Evolutionary conservation across 768 basidiomycete species (phyloP), one percentile per base, ranked within the genome.

Genomic region (Trametopsis cervina): DNA sequence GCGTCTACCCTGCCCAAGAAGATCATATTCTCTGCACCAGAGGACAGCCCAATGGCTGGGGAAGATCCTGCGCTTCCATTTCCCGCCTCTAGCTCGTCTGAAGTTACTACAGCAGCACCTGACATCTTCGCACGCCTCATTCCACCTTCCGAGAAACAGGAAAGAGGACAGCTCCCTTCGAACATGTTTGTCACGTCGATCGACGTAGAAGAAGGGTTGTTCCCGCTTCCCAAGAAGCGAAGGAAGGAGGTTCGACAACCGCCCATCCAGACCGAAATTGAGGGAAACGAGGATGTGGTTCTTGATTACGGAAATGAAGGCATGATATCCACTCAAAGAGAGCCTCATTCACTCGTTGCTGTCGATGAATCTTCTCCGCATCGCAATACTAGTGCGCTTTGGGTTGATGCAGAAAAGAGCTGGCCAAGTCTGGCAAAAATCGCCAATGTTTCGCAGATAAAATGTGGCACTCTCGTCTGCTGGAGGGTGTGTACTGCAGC

Each of bases 171-270:
- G 40, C 55, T 88, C 6, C 85, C 85, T 0, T 56, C 67, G 3
- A 80, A 83, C 44, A 59, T 88, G 56, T 78, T 88, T 51, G 81
- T 88, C 26, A 86, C 85, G 2, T 81, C 78, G 53, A 69, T 87
- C 2, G 82, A 88, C 51, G 81, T 87, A 21, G 83, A 85, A 55
- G 74, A 69, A 21, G 74, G 69, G 1, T 50, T 71, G 57, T 69
- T 58, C 66, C 64, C 61, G 48, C 22, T 56, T 29, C 68, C 66
- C 54, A 71, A 66, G 50, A 61, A 60, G 11, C 23, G 20, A 5
- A 36, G 40, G 41, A 59, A 63, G 47, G 63, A 58, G 26, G 55
- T 56, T 27, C 29, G 37, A 17, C 49, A 46, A n/a, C 50, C 58
- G 13, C 47, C 53, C 21, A 42, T 51, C 17, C 46, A 51, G 11